Base-by-base conservation (phyloP, 129 eudicot species). In the Pittosporum tobira region DNA sequence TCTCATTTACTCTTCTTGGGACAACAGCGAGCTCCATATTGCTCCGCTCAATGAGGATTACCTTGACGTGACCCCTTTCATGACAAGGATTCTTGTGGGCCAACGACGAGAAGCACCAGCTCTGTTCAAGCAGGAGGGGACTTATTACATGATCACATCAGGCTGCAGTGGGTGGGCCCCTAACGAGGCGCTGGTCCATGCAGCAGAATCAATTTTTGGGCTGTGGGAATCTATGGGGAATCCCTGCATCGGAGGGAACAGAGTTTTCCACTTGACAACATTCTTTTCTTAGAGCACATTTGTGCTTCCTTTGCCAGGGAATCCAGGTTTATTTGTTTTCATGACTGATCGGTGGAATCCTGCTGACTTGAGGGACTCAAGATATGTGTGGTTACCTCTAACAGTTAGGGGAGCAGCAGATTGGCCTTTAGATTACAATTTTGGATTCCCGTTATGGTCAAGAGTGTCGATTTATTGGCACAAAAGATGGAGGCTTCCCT, bases 331-430 rank as follows among this genome's bases (percentile, higher is more conserved):
- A 37, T 86, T 77, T 53, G 71, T 90, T 29, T 83, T 90, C 65
- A 90, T 90, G 95, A 95, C 95, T 2, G 95, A 90, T 55, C 62
- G 98, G 30, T 90, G 98, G 98, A 90, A 90, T 63, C 98, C 95
- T 5, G 89, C 89, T 2, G 95, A 85, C 65, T 80, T 90, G 78
- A 72, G 84, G 79, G 95, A 90, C 72, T 90, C 98, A 22, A 86
- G 98, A 50, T 86, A 90, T 37, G 83, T 90, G 10, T 90, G 98
- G 98, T 60, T 90, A 75, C 95, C 98, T 11, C 63, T 90, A 30
- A 61, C 72, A 37, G 84, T 90, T 29, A 94, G 86, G 12, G 95
- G 98, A 36, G 77, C 94, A 1, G 89, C 74, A n/a, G 98, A 90
- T 63, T 76, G 71, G 24, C 98, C 95, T 23, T 73, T 83, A n/a